Base-by-base conservation (phyloP, 2,329 filamentous ascomycete species). In the Aspergillus carbonarius region DNA sequence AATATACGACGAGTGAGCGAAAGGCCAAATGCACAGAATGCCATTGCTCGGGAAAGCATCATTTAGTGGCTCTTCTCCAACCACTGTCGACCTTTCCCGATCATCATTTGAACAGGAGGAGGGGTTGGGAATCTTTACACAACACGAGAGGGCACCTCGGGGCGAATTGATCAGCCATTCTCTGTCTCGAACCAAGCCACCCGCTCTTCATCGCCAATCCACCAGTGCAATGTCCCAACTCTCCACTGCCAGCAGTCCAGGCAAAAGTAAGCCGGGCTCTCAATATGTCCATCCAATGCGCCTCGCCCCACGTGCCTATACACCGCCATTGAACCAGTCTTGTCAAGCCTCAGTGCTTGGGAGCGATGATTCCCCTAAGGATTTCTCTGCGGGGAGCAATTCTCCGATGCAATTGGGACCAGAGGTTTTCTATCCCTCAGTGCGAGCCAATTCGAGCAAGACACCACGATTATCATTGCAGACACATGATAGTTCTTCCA, bases 31-130 rank as follows among this genome's bases (percentile, higher is more conserved):
- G 4, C 83, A 82, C 68, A 79, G 83, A 70, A 85, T 85, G 68
- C 82, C 83, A 2, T 80, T 84, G 59, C 72, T 84, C 54, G 79
- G 82, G 53, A 85, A 83, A 68, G 74, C 82, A 61, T 81, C 82
- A 18, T 74, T 76, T 47, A 77, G 80, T 59, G 81, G 82, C 63
- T 74, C 77, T 58, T 72, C 75, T 32, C 74, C 77, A 54, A 74
- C 75, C 47, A 78, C 79, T 18, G 78, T 85, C 55, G 83, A 86
- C 66, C 73, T 85, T 23, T 83, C 82, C 32, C 80, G 82, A 32
- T 80, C 83, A 3, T 79, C 79, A 5, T 77, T 79, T 13, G 83
- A 86, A 63, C 82, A 85, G 60, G 82, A 85, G 60, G 82, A 85
- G 58, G 83, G 83, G 9, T 70, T 86, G 53, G 83, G 83, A 17